Evolutionary conservation across 2,329 filamentous ascomycete genomes (phyloP).

Genomic region (Fusarium sp.): DNA sequence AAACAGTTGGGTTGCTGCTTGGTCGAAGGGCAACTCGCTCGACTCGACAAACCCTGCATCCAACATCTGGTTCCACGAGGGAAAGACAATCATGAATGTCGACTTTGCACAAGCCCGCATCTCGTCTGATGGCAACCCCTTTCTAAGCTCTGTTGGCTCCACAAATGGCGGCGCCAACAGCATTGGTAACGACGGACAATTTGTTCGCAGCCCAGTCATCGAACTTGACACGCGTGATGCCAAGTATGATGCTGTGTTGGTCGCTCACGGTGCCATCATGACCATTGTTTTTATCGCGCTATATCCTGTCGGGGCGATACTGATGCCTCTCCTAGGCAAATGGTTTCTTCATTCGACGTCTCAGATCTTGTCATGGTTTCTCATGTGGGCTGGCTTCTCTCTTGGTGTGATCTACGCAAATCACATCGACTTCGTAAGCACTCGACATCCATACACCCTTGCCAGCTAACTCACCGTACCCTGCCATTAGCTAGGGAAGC

Average conservation of each 20-base stretch:
- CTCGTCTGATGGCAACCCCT: neutral
- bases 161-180: no score
- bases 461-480: no score
- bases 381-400: constrained; percentile 1
- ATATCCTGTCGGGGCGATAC: neutral
- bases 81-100: neutral
- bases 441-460: neutral
- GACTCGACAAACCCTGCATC: neutral
- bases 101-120: neutral
- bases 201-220: no score
- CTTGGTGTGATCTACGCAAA: neutral
- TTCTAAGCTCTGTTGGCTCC: neutral
- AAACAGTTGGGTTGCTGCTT: neutral
- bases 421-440: neutral
- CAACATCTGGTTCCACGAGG: neutral
- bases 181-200: no score
- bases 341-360: neutral
- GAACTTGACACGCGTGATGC: no score
- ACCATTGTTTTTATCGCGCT: neutral
- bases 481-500: no score
- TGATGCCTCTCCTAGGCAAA: neutral
- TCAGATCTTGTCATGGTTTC: neutral
- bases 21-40: neutral
- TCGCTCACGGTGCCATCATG: neutral
- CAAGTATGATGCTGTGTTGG: neutral